Evolutionary conservation across 73 alveolate species (phyloP).

Genomic region (Paramecium caudatum): DNA sequence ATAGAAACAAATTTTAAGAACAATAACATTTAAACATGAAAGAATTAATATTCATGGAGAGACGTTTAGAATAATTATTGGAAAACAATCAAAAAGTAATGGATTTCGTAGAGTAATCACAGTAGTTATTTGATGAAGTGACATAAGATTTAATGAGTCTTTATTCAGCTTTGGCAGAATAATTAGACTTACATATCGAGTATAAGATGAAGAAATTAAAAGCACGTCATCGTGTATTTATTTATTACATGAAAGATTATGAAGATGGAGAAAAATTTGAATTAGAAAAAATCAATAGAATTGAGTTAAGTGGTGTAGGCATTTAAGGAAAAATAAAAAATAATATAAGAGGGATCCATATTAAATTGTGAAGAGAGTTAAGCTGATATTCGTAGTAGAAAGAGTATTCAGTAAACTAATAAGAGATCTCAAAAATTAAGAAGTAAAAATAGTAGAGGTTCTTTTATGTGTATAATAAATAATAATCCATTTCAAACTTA

Average conservation of each 20-base stretch:
- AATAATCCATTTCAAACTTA: slow-evolving; percentile 38
- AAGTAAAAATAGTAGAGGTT: neutral
- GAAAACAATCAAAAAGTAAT: slow-evolving; percentile 46
- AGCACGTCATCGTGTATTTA: slow-evolving; percentile 40
- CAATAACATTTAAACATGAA: neutral
- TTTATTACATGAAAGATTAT: slow-evolving; percentile 3
- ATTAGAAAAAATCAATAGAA: slow-evolving; percentile 24
- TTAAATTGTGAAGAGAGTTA: slow-evolving; percentile 38
- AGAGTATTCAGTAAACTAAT: neutral
- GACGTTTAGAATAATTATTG: slow-evolving; percentile 46
- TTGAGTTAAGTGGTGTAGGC: slow-evolving; percentile 13
- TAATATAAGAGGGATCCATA: neutral
- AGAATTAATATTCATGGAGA: slow-evolving; percentile 58
- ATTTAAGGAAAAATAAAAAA: slow-evolving; percentile 36
- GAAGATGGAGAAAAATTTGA: slow-evolving; percentile 54
- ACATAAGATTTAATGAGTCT: slow-evolving; percentile 52
- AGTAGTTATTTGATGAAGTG: slow-evolving; percentile 38
- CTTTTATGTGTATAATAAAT: slow-evolving; percentile 8
- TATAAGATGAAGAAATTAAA: slow-evolving; percentile 26
- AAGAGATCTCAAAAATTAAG: slow-evolving; percentile 16
- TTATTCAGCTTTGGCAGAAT: slow-evolving; percentile 54
- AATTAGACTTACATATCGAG: slow-evolving; percentile 42
- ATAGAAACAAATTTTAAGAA: neutral
- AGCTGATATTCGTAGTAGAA: neutral
- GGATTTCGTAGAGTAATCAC: slow-evolving; percentile 28